Conservation (phyloP, 331 rosid species). For the Stylosanthes scabra region DNA sequence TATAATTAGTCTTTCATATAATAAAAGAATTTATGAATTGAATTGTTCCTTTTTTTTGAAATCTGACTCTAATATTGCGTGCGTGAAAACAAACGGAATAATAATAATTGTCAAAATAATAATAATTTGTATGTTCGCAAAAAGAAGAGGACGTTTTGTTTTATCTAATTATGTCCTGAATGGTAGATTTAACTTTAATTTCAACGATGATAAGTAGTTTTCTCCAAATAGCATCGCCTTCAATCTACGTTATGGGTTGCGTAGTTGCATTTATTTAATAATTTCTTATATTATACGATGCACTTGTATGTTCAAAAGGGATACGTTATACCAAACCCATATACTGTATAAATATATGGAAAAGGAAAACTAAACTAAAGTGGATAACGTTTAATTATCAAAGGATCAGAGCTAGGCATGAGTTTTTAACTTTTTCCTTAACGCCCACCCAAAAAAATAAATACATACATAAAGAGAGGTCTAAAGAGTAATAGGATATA, state of each 20-base stretch:
- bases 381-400: too few relatives aligned
- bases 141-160: background rate
- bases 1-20: background rate
- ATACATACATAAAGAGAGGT: too few relatives aligned
- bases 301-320: too few relatives aligned
- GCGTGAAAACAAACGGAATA: background rate
- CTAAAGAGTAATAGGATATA: too few relatives aligned
- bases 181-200: too few relatives aligned
- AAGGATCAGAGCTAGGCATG: too few relatives aligned
- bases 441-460: too few relatives aligned
- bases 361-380: too few relatives aligned
- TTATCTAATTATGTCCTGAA: background rate
- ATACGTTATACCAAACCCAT: too few relatives aligned
- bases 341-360: too few relatives aligned
- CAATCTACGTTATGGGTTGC: background rate
- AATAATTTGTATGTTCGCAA: background rate
- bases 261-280: background rate
- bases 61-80: background rate
- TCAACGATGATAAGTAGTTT: background rate
- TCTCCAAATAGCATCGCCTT: background rate
- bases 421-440: too few relatives aligned
- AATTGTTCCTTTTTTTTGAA: background rate
- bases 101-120: background rate
- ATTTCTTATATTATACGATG: too few relatives aligned
- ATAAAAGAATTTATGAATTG: background rate